Evolutionary conservation across 2,329 filamentous ascomycete genomes (phyloP).

Genomic region (Epichloe typhina): DNA sequence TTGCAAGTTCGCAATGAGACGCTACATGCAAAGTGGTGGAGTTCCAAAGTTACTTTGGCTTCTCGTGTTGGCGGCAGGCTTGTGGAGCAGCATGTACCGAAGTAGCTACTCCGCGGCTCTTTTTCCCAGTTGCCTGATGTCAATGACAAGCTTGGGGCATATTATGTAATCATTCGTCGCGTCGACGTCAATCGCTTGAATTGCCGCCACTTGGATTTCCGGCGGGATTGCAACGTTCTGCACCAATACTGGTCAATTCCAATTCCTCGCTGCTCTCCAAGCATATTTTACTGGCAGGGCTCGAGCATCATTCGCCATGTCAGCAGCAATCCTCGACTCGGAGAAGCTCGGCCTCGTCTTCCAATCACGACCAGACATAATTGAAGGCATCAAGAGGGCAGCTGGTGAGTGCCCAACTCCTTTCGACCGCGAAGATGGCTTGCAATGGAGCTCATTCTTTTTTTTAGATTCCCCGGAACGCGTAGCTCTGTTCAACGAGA

Average conservation of each 20-base stretch:
- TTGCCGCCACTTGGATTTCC: too few species aligned
- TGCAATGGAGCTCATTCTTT: background rate
- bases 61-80: background rate
- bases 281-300: background rate
- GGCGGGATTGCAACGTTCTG: background rate
- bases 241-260: slow-evolving; percentile 1
- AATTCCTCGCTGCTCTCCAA: background rate
- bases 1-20: background rate
- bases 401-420: slow-evolving; percentile 29
- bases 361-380: slow-evolving; percentile 40
- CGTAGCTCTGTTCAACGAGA: slow-evolving; percentile 42
- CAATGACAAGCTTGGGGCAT: too few species aligned
- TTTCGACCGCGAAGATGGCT: background rate
- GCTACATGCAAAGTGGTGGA: background rate
- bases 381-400: slow-evolving; percentile 37
- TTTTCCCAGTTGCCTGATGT: too few species aligned
- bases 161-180: slow-evolving; percentile 6
- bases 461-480: slow-evolving; percentile 34
- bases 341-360: slow-evolving; percentile 40
- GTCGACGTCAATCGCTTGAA: slow-evolving; percentile 2
- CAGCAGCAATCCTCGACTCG: slow-evolving; percentile 30
- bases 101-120: too few species aligned
- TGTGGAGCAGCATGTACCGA: background rate
- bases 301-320: slow-evolving; percentile 18
- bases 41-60: background rate